These are phyloP conservation scores for Volvox carteri DNA, from an alignment of 163 green algal genomes.

Conservation along the genomic window DNA sequence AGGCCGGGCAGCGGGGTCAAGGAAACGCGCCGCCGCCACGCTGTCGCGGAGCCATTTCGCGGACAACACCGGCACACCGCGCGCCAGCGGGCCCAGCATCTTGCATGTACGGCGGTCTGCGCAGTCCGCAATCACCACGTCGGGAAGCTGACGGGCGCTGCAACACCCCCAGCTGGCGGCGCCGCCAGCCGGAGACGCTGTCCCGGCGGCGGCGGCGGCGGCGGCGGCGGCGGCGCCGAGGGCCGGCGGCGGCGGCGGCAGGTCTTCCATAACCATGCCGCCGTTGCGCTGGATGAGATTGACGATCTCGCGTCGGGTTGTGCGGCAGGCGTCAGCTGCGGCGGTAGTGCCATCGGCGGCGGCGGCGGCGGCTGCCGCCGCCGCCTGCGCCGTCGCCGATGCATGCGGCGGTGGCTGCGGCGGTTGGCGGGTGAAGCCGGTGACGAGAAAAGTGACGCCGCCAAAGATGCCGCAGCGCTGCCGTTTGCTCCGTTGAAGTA, in stretches of 20 bases:
- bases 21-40: slow-evolving; percentile 30
- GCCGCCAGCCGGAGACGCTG: not conserved
- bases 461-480: slow-evolving; percentile 44
- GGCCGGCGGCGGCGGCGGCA: not conserved
- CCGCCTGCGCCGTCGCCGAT: not conserved
- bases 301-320: slow-evolving; percentile 2
- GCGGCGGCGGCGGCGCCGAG: not conserved
- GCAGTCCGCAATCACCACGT: slow-evolving; percentile 47
- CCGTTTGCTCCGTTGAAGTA: slow-evolving; percentile 36
- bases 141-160: slow-evolving; percentile 9
- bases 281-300: slow-evolving; percentile 48
- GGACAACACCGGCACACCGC: slow-evolving; percentile 49
- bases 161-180: not conserved
- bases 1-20: slow-evolving; percentile 1
- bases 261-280: slow-evolving; percentile 45
- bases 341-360: not conserved
- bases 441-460: slow-evolving; percentile 43
- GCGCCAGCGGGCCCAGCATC: slow-evolving; percentile 49
- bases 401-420: not conserved
- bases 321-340: not conserved
- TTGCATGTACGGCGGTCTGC: slow-evolving; percentile 31
- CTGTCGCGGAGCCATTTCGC: slow-evolving; percentile 43
- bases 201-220: not conserved
- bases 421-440: slow-evolving; percentile 12
- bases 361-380: slow-evolving; percentile 1